phyloP scores from a whole-genome alignment of 805 yeast genomes.

The Naumovozyma baii region DNA sequence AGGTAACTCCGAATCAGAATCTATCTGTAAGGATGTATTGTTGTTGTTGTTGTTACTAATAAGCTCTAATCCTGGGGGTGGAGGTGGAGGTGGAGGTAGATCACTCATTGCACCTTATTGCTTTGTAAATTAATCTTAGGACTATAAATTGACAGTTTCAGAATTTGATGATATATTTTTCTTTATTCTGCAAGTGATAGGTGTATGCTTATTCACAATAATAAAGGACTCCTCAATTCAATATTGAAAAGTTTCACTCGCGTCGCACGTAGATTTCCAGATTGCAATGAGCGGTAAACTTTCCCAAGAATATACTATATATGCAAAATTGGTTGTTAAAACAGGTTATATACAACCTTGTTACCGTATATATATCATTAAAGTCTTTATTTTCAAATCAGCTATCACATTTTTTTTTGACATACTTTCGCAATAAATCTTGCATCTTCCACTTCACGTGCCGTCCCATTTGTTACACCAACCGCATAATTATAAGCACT shows the following conservation, averaged over 20 bases:
- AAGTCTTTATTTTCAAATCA: too few species aligned
- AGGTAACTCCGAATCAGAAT: constrained; percentile 1
- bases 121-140: too few species aligned
- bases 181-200: too few species aligned
- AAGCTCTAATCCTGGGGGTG: constrained; percentile 5
- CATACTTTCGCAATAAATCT: constrained; percentile 74
- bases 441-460: constrained; percentile 84
- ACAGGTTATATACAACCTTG: too few species aligned
- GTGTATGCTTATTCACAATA: not conserved
- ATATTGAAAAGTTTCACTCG: not conserved
- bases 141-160: too few species aligned
- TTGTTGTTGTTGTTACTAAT: too few species aligned
- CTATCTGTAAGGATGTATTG: not conserved
- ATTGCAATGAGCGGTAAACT: too few species aligned
- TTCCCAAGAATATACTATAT: too few species aligned
- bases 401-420: not conserved
- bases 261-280: too few species aligned
- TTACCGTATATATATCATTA: too few species aligned
- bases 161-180: too few species aligned
- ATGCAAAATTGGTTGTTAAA: too few species aligned
- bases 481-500: constrained; percentile 66
- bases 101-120: not conserved
- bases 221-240: not conserved
- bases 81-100: not conserved
- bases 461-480: constrained; percentile 61